Evolutionary conservation across 208 protist genomes (phyloP), one percentile per base, ranked within the genome.

Genomic region (Novymonas esmeraldas): DNA sequence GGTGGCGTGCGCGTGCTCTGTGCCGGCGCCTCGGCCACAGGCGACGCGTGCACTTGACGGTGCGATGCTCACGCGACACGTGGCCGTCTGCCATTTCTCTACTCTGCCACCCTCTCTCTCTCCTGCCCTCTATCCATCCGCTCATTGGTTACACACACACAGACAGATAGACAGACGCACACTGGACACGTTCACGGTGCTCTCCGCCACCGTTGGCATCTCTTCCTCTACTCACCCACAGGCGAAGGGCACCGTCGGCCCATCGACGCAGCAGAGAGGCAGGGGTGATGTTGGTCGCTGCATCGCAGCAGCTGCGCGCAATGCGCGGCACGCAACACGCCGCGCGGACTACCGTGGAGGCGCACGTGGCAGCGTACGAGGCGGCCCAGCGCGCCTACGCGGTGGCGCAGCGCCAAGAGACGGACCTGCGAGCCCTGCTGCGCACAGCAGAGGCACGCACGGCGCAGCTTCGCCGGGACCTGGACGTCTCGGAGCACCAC

Each of bases 391-490:
- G 60, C 61, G 41, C 60, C 50, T 41, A 62, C 64, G 26, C 62
- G 48, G 14, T 45, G 26, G 45, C 70, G 16, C 42, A 55, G 2
- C 79, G 62, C 6, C 78, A 69, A 26, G 65, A 86, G 38, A 54
- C 73, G 9, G 70, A 84, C 26, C 54, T 90, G 20, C 33, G 74
- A 26, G 78, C 76, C 16, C 24, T 51, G 24, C 52, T 83, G 49
- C 64, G 55, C 5, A 55, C 62, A 9, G 70, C 70, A 24, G 54
- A 59, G n/a, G 44, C 18, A 3, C 61, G 49, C 41, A 70, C 62
- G 26, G 22, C 26, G 10, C 54, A 65, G 3, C 62, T 49, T 0
- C 45, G 10, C 3, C 20, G 13, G 14, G 39, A 39, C 13, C 60
- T 62, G 4, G 28, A 42, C 5, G 55, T 13, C 2, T 51, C 56